Conservation (phyloP, 805 yeast genomes). For the Kazachstania bromeliacearum region DNA sequence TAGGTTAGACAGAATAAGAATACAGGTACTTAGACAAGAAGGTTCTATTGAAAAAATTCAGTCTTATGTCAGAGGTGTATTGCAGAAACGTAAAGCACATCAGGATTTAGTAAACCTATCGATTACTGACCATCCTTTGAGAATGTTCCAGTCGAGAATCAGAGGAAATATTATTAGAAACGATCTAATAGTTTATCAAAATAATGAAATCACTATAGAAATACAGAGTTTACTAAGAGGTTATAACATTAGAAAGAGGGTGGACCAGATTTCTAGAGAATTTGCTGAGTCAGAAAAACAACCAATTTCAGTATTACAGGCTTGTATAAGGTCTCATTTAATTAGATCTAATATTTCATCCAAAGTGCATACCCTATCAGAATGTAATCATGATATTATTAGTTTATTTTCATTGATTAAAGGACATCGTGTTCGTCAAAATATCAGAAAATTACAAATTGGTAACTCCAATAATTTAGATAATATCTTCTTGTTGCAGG, state of each 20-base stretch:
- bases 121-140: constrained; percentile 7
- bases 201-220: constrained; percentile 11
- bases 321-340: constrained; percentile 42
- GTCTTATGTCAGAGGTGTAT: constrained; percentile 32
- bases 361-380: constrained; percentile 21
- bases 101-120: constrained; percentile 3
- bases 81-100: constrained; percentile 20
- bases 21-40: constrained; percentile 22
- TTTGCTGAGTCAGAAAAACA: background rate
- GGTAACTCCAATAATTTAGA: background rate
- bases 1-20: constrained; percentile 16
- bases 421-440: constrained; percentile 8
- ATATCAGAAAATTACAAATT: background rate
- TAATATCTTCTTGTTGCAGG: constrained; percentile 41
- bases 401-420: constrained; percentile 10
- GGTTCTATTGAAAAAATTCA: constrained; percentile 27
- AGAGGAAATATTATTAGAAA: constrained; percentile 7
- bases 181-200: background rate
- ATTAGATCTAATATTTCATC: background rate
- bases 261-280: constrained; percentile 8
- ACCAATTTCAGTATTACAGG: constrained; percentile 44
- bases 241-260: constrained; percentile 29
- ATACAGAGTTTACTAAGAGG: constrained; percentile 53
- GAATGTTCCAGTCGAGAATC: constrained; percentile 18
- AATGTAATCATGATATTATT: constrained; percentile 1